Percentiles rank a stretch among this genome's conserved stretches.
These are phyloP conservation scores for Gaeumannomyces sp. DNA, from an alignment of 2,329 filamentous ascomycete genomes.

Conservation along the genomic window DNA sequence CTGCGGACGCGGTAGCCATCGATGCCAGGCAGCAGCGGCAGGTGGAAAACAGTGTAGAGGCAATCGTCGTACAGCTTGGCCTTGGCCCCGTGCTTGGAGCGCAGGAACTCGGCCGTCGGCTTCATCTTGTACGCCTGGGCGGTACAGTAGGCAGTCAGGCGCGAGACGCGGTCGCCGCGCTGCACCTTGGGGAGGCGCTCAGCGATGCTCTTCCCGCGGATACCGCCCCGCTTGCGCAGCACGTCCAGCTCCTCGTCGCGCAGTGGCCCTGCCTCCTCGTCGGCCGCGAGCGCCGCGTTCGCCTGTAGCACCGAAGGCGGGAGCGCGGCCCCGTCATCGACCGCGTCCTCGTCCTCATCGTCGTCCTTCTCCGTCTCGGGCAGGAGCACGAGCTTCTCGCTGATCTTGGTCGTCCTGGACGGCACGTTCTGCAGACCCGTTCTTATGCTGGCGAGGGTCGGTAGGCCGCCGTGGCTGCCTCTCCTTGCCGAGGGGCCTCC, in stretches of 20 bases:
- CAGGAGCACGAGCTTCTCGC: conserved; percentile 91
- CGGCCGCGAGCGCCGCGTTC: conserved; percentile 38
- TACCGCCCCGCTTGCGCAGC: conserved; percentile 54
- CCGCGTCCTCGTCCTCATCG: conserved; percentile 49
- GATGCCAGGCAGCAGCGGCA: conserved; percentile 76
- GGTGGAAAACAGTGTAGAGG: conserved; percentile 89
- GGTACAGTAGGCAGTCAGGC: conserved; percentile 93
- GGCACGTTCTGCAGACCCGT: conserved; percentile 58
- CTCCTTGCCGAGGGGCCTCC: conserved; percentile 6
- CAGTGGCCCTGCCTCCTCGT: conserved; percentile 59
- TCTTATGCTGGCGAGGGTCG: conserved; percentile 26
- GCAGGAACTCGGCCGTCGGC: conserved; percentile 80
- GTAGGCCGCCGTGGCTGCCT: conserved; percentile 19
- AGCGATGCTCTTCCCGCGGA: conserved; percentile 80
- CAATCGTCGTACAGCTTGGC: conserved; percentile 98
- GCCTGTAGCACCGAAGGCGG: conserved; percentile 51
- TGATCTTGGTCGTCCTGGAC: conserved; percentile 85
- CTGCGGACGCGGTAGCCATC: conserved; percentile 87
- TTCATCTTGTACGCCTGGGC: conserved; percentile 90
- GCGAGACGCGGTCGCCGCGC: conserved; percentile 77
- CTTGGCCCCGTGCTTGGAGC: conserved; percentile 79
- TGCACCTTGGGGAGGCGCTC: conserved; percentile 86
- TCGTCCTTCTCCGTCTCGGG: conserved; percentile 68
- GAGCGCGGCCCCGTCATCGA: conserved; percentile 44
- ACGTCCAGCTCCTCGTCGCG: conserved; percentile 63